phyloP scores from a whole-genome alignment of 140 eudicot species.

The Stevia rebaudiana region DNA sequence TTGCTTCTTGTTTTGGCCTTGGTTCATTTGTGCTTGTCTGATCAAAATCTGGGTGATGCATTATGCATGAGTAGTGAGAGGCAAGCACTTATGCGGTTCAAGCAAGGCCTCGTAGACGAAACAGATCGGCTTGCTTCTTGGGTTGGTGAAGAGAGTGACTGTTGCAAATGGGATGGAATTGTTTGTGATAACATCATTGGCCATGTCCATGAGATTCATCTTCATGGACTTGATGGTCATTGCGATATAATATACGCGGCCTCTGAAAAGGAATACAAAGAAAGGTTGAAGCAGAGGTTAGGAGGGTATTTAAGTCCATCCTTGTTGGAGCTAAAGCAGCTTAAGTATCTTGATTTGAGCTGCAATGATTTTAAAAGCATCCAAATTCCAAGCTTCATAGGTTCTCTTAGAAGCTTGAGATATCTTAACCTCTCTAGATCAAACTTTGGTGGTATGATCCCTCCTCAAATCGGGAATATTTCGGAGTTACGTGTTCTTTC shows the following conservation, averaged over 20 bases:
- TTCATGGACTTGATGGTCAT: not conserved
- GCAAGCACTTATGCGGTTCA: conserved; percentile 26
- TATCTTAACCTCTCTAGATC: conserved; percentile 25
- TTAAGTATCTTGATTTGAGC: conserved; percentile 26
- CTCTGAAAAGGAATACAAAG: not conserved
- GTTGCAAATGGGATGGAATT: conserved; percentile 24
- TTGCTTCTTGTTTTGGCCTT: no score
- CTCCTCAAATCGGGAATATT: conserved; percentile 17
- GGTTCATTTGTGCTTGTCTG: no score
- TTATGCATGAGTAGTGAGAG: conserved; percentile 19
- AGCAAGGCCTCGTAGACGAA: conserved; percentile 21
- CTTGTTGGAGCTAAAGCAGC: conserved; percentile 19
- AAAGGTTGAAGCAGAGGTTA: not conserved
- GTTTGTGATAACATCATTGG: conserved; percentile 16
- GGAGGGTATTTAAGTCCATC: conserved; percentile 24
- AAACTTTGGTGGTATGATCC: conserved; percentile 3
- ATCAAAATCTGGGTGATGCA: no score
- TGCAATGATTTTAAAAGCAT: conserved; percentile 8
- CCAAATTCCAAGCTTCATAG: conserved; percentile 13
- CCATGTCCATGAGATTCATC: not conserved
- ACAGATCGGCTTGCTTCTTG: conserved; percentile 25
- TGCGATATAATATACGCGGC: not conserved
- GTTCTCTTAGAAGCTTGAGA: conserved; percentile 14
- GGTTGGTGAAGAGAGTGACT: conserved; percentile 25
- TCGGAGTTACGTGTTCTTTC: conserved; percentile 6